Evolutionary conservation across 192 early-diverging fungal genomes (phyloP).

Genomic region (Ambispora gerdemannii): DNA sequence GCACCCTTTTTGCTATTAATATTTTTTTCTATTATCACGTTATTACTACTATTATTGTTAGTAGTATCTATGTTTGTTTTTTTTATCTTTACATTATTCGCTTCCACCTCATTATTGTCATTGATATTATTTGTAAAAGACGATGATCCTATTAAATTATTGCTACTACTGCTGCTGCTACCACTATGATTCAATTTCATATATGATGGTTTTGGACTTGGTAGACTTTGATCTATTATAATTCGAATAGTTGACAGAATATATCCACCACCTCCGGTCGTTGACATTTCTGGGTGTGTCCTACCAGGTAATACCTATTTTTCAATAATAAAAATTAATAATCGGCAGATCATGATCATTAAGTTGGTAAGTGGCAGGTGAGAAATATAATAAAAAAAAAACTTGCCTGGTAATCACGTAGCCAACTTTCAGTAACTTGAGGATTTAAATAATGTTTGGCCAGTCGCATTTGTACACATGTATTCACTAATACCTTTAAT

Average conservation of each 20-base stretch:
- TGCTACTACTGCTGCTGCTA: too few relatives aligned
- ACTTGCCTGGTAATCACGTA: constrained; percentile 77
- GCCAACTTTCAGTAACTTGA: constrained; percentile 87
- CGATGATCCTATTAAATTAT: too few relatives aligned
- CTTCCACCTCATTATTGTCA: too few relatives aligned
- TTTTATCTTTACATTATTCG: too few relatives aligned
- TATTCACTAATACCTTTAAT: constrained; percentile 56
- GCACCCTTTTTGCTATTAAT: too few relatives aligned
- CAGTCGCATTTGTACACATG: constrained; percentile 64
- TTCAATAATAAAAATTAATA: neutral
- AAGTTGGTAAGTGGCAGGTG: neutral
- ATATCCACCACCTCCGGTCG: constrained; percentile 67
- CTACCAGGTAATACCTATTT: constrained; percentile 65
- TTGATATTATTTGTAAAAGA: too few relatives aligned
- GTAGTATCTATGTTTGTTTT: too few relatives aligned
- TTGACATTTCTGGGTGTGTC: constrained; percentile 79
- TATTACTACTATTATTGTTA: too few relatives aligned
- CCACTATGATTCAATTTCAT: constrained; percentile 2
- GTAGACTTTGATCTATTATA: constrained; percentile 29
- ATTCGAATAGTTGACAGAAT: constrained; percentile 63
- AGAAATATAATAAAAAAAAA: neutral
- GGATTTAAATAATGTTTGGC: constrained; percentile 72
- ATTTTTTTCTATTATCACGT: too few relatives aligned
- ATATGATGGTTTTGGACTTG: constrained; percentile 9
- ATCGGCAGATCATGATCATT: constrained; percentile 13